These are phyloP conservation scores for Geotrichum ghanense DNA, from an alignment of 805 yeast genomes.

Conservation along the genomic window DNA sequence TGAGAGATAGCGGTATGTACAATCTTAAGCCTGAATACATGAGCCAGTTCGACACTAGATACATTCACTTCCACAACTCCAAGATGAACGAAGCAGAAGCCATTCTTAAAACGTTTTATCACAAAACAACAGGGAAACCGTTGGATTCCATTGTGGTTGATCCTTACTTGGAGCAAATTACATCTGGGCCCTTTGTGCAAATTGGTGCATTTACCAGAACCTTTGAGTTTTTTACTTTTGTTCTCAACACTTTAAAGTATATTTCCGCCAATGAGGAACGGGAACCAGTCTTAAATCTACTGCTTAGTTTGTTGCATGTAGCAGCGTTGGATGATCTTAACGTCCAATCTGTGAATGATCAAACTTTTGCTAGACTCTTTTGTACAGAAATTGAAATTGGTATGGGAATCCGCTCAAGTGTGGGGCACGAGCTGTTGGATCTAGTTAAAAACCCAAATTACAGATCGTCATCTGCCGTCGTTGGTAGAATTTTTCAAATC, in stretches of 20 bases:
- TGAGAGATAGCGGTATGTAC: slow-evolving; percentile 52
- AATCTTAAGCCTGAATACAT: slow-evolving; percentile 47
- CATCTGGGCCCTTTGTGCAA: slow-evolving; percentile 21
- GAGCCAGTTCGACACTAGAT: slow-evolving; percentile 66
- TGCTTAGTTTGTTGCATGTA: slow-evolving; percentile 60
- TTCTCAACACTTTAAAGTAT: slow-evolving; percentile 9
- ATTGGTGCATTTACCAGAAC: slow-evolving; percentile 21
- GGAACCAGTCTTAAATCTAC: slow-evolving; percentile 48
- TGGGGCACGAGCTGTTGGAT: neutral
- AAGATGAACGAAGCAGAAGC: slow-evolving; percentile 75
- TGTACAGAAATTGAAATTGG: slow-evolving; percentile 3
- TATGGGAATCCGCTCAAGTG: neutral
- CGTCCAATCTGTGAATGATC: slow-evolving; percentile 8
- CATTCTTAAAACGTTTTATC: slow-evolving; percentile 39
- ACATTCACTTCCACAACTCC: slow-evolving; percentile 64
- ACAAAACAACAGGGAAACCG: slow-evolving; percentile 27
- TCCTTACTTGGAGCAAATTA: slow-evolving; percentile 34
- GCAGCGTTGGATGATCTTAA: slow-evolving; percentile 36
- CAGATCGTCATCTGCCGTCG: neutral
- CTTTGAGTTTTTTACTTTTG: slow-evolving; percentile 17
- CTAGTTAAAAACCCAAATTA: neutral
- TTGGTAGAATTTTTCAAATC: neutral
- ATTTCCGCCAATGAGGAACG: slow-evolving; percentile 26
- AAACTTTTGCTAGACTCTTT: slow-evolving; percentile 6
- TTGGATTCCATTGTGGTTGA: slow-evolving; percentile 42